phyloP scores from a whole-genome alignment of 768 basidiomycete species.

The Tylopilus intermedius region DNA sequence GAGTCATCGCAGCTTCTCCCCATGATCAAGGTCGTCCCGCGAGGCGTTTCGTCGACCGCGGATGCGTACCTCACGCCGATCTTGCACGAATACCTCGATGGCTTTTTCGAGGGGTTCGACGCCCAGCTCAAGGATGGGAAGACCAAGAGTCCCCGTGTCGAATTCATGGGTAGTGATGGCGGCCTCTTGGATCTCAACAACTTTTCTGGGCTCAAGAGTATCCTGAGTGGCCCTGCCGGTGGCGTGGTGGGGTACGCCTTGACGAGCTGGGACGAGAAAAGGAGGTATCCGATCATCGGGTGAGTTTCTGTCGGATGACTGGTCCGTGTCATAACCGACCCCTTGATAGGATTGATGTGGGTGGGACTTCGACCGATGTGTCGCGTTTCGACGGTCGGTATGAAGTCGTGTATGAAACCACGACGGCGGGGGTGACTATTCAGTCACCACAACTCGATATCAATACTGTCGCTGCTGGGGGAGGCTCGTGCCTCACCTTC shows the following conservation, averaged over 20 bases:
- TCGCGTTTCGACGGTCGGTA: constrained; percentile 89
- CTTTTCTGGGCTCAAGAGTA: constrained; percentile 91
- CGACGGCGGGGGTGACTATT: constrained; percentile 89
- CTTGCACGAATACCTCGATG: constrained; percentile 75
- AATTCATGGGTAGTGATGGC: constrained; percentile 96
- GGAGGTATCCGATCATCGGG: constrained; percentile 79
- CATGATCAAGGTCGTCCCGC: constrained; percentile 94
- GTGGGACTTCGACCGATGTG: constrained; percentile 93
- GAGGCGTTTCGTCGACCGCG: constrained; percentile 87
- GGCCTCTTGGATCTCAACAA: constrained; percentile 73
- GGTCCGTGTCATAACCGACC: not conserved
- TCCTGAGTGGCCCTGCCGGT: constrained; percentile 89
- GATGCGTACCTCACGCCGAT: constrained; percentile 96
- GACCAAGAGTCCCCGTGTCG: constrained; percentile 64
- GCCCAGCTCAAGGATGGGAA: constrained; percentile 58
- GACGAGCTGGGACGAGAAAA: constrained; percentile 75
- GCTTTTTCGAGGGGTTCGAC: constrained; percentile 89
- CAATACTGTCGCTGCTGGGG: constrained; percentile 94
- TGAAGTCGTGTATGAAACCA: constrained; percentile 92
- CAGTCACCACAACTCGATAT: constrained; percentile 93
- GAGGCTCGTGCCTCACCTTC: constrained; percentile 85
- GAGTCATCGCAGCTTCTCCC: constrained; percentile 83
- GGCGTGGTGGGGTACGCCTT: constrained; percentile 94
- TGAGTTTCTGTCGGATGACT: constrained; percentile 32
- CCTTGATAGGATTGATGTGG: constrained; percentile 70